These are phyloP conservation scores for Paxillus rubicundulus DNA, from an alignment of 768 basidiomycete genomes.

Conservation along the genomic window DNA sequence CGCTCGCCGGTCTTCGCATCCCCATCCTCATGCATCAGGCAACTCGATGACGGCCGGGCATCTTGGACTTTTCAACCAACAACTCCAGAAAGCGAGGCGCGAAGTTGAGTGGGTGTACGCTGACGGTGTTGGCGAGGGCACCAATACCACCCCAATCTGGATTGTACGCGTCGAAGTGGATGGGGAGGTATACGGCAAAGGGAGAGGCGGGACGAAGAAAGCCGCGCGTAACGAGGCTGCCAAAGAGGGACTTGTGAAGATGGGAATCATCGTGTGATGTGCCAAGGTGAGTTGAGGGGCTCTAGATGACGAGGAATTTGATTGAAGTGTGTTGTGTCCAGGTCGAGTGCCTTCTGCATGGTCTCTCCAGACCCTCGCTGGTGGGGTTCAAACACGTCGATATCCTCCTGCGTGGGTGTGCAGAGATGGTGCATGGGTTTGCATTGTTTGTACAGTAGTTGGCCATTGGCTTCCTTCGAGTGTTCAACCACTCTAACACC, in stretches of 20 bases:
- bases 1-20: slow-evolving; percentile 2
- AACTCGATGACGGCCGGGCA: slow-evolving; percentile 49
- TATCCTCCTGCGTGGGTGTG: slow-evolving; percentile 56
- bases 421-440: slow-evolving; percentile 50
- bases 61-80: slow-evolving; percentile 79
- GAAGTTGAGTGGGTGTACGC: slow-evolving; percentile 72
- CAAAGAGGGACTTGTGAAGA: slow-evolving; percentile 59
- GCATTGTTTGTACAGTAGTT: background rate
- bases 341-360: slow-evolving; percentile 38
- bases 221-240: slow-evolving; percentile 80
- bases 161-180: slow-evolving; percentile 62
- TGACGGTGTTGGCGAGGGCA: slow-evolving; percentile 44
- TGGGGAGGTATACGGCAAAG: slow-evolving; percentile 56
- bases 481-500: slow-evolving; percentile 2
- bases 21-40: slow-evolving; percentile 19
- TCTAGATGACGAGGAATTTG: background rate
- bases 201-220: slow-evolving; percentile 74
- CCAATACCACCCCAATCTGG: slow-evolving; percentile 76
- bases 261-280: slow-evolving; percentile 51
- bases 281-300: slow-evolving; percentile 34
- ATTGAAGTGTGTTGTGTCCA: background rate
- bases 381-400: slow-evolving; percentile 27
- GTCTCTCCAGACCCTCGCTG: slow-evolving; percentile 59
- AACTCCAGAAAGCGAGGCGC: slow-evolving; percentile 55
- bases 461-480: background rate